phyloP scores from a whole-genome alignment of 495 filamentous ascomycete genomes.

The Xylaria grammica region DNA sequence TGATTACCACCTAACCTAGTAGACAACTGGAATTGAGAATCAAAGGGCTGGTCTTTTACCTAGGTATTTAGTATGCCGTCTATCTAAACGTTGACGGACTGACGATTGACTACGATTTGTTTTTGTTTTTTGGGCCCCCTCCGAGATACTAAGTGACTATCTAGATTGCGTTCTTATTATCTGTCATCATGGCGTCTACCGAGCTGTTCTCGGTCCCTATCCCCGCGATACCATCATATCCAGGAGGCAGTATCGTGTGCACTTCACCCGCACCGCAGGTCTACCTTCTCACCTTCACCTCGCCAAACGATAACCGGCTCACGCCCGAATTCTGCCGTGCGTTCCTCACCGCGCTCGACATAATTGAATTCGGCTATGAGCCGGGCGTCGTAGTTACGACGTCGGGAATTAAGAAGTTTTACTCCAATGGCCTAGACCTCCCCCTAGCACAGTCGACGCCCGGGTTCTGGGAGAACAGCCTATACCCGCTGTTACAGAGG shows the following conservation, averaged over 20 bases:
- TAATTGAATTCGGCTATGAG: conserved; percentile 67
- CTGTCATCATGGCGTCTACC: conserved; percentile 16
- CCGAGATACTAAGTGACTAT: too few species aligned
- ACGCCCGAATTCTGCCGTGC: conserved; percentile 68
- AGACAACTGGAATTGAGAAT: too few species aligned
- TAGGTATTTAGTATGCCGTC: too few species aligned
- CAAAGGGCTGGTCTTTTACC: too few species aligned
- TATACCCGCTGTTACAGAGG: conserved; percentile 65
- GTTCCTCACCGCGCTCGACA: conserved; percentile 70
- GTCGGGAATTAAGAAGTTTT: conserved; percentile 76
- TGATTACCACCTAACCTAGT: too few species aligned
- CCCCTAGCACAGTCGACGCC: conserved; percentile 55
- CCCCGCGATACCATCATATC: conserved; percentile 31
- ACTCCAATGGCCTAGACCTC: conserved; percentile 78
- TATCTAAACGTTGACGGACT: too few species aligned
- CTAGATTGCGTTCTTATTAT: neutral
- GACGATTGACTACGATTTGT: too few species aligned
- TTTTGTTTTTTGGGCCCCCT: too few species aligned
- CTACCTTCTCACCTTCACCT: conserved; percentile 76
- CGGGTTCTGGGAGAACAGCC: conserved; percentile 58
- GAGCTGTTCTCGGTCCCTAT: conserved; percentile 52
- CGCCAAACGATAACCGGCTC: conserved; percentile 76
- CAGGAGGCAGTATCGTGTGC: conserved; percentile 46
- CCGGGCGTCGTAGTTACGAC: conserved; percentile 77
- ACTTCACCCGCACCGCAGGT: conserved; percentile 60